Evolutionary conservation across 2,329 filamentous ascomycete genomes (phyloP).

Genomic region (Alternaria longipes): DNA sequence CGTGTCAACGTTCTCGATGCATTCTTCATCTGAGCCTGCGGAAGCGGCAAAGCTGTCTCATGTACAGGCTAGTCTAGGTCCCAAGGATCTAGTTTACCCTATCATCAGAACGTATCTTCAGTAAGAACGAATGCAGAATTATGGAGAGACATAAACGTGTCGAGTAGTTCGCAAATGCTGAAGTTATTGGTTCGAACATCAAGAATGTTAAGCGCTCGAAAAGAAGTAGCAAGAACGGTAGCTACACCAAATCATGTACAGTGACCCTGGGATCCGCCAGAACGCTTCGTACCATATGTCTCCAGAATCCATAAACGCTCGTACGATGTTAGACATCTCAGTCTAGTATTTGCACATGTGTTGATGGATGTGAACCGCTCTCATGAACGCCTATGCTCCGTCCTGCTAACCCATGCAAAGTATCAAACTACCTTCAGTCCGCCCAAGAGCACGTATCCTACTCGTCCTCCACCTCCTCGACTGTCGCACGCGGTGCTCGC

Average conservation of each 20-base stretch:
- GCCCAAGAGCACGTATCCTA: not conserved
- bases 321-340: not conserved
- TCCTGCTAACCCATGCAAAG: constrained; percentile 16
- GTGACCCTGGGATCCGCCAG: not conserved
- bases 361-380: not conserved
- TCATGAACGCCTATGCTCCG: constrained; percentile 12
- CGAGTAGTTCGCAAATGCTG: not conserved
- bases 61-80: not conserved
- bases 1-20: not conserved
- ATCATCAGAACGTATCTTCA: not conserved
- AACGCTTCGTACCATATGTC: not conserved
- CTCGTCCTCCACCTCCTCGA: constrained; percentile 52
- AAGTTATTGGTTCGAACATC: not conserved
- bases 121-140: not conserved
- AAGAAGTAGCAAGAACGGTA: not conserved
- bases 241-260: not conserved
- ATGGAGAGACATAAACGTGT: not conserved
- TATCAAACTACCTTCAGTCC: constrained; percentile 4
- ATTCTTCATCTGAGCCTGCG: not conserved
- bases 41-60: not conserved
- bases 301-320: not conserved
- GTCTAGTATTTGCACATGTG: not conserved
- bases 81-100: not conserved
- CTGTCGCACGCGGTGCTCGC: constrained; percentile 45
- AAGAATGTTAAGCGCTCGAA: not conserved